These are phyloP conservation scores for Viridothelium virens DNA, from an alignment of 495 filamentous ascomycete species.

Conservation along the genomic window DNA sequence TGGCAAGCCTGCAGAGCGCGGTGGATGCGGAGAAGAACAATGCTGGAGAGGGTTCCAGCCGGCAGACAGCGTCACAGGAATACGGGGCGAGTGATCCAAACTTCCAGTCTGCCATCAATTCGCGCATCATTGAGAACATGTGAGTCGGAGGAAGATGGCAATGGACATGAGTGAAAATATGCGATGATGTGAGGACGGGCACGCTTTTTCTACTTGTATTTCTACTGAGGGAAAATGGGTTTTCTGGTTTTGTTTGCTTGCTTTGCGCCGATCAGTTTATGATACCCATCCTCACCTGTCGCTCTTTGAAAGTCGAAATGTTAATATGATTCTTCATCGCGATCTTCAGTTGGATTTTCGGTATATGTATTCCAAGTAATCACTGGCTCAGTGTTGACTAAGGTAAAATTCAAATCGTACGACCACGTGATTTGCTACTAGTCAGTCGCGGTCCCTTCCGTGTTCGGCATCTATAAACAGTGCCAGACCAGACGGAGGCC, in stretches of 20 bases:
- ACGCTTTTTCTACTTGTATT: conserved; percentile 1
- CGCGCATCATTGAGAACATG: conserved; percentile 80
- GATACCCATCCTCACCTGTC: not conserved
- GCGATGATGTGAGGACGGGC: not conserved
- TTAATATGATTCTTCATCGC: too few species aligned
- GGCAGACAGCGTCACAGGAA: conserved; percentile 39
- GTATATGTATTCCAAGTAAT: too few species aligned
- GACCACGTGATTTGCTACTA: too few species aligned
- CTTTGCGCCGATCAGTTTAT: not conserved
- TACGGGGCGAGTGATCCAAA: conserved; percentile 46
- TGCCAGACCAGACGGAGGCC: too few species aligned
- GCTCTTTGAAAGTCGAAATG: not conserved
- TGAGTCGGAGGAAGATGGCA: conserved; percentile 35
- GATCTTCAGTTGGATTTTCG: too few species aligned
- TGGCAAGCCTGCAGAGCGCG: conserved; percentile 35
- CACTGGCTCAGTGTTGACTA: too few species aligned
- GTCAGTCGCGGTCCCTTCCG: too few species aligned
- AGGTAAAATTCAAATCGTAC: too few species aligned
- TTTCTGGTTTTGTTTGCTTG: not conserved
- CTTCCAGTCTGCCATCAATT: conserved; percentile 78
- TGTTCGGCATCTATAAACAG: too few species aligned
- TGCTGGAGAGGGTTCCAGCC: conserved; percentile 52
- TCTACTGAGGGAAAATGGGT: not conserved
- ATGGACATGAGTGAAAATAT: not conserved
- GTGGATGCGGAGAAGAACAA: conserved; percentile 43